phyloP scores from a whole-genome alignment of 352 stramenopile species.

The Pythium phragmitis region DNA sequence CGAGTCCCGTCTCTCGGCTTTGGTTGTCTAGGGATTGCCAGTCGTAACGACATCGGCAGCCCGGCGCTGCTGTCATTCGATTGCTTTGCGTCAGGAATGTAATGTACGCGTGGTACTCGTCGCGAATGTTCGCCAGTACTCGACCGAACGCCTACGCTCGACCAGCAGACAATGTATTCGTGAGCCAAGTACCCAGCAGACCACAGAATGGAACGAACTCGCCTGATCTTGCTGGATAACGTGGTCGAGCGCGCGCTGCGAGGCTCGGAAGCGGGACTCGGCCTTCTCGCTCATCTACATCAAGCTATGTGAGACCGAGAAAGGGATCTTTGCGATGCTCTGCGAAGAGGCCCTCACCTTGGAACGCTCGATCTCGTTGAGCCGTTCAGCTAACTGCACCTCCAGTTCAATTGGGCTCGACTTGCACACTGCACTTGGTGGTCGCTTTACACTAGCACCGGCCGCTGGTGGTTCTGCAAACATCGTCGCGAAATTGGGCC shows the following conservation, averaged over 20 bases:
- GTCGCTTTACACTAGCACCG: conserved; percentile 9
- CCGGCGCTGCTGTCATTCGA: not conserved
- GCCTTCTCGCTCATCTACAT: conserved; percentile 55
- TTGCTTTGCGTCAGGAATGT: conserved; percentile 28
- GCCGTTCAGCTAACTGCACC: conserved; percentile 55
- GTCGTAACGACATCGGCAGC: conserved; percentile 3
- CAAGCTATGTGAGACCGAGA: not conserved
- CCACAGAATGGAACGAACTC: not conserved
- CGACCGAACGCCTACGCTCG: conserved; percentile 45
- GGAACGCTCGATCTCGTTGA: conserved; percentile 68
- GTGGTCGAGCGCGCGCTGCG: conserved; percentile 45
- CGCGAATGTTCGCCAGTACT: conserved; percentile 53
- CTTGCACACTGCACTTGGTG: conserved; percentile 33
- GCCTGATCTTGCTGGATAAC: conserved; percentile 68
- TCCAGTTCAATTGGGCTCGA: conserved; percentile 53
- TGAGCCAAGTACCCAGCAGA: not conserved
- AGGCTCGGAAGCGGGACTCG: conserved; percentile 47
- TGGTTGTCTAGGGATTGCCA: conserved; percentile 22
- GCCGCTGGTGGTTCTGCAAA: conserved; percentile 14
- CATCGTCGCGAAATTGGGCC: conserved; percentile 20
- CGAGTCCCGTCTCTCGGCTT: conserved; percentile 25
- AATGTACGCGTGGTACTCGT: conserved; percentile 62
- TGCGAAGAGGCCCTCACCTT: conserved; percentile 34
- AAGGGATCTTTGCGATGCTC: not conserved
- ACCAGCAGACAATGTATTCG: not conserved